These are phyloP conservation scores for Karstenula rhodostoma DNA, from an alignment of 2,329 filamentous ascomycete genomes.

Conservation along the genomic window DNA sequence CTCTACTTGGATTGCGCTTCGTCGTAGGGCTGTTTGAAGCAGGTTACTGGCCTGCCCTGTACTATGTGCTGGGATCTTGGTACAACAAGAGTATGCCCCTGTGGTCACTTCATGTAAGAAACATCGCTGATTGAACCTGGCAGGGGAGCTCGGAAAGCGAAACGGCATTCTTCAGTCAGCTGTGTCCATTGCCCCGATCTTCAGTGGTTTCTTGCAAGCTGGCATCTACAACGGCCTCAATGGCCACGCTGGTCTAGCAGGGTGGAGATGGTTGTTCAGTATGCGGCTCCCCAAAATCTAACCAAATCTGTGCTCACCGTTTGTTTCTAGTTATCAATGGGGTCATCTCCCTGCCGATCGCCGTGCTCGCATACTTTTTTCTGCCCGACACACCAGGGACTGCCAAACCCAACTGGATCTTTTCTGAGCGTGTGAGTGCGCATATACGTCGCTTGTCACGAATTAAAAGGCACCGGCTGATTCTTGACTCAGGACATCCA, in stretches of 20 bases:
- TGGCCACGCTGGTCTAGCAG: slow-evolving; percentile 62
- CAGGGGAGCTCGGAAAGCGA: slow-evolving; percentile 26
- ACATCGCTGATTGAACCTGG: neutral
- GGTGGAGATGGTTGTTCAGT: slow-evolving; percentile 39
- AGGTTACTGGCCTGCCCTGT: slow-evolving; percentile 1
- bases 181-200: slow-evolving; percentile 25
- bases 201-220: slow-evolving; percentile 55
- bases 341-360: slow-evolving; percentile 28
- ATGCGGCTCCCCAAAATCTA: neutral
- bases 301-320: neutral
- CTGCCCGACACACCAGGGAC: slow-evolving; percentile 28
- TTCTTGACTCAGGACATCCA: slow-evolving; percentile 17
- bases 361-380: slow-evolving; percentile 27
- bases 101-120: neutral
- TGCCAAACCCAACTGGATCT: slow-evolving; percentile 27
- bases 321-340: slow-evolving; percentile 26
- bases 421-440: slow-evolving; percentile 24
- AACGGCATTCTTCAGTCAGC: slow-evolving; percentile 28
- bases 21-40: neutral
- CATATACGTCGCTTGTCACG: neutral
- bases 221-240: slow-evolving; percentile 65
- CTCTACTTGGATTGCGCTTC: slow-evolving; percentile 11
- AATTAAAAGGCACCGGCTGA: slow-evolving; percentile 11
- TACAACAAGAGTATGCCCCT: slow-evolving; percentile 5
- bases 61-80: neutral